phyloP scores from a whole-genome alignment of 768 basidiomycete species.

The Leccinum longicurvipes region DNA sequence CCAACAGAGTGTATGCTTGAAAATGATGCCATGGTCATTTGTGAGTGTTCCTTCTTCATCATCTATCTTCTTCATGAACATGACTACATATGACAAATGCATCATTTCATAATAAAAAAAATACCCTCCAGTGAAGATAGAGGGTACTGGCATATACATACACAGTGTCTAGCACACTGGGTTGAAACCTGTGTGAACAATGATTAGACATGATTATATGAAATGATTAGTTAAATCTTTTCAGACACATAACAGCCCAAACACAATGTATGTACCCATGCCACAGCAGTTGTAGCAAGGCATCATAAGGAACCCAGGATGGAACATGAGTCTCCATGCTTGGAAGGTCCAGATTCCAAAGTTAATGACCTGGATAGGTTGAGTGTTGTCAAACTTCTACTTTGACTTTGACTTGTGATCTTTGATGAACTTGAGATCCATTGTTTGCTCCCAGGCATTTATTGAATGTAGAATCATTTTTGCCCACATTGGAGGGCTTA shows the following conservation, averaged over 20 bases:
- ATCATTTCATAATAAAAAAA: too few relatives aligned
- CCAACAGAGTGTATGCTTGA: too few relatives aligned
- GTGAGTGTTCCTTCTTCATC: neutral
- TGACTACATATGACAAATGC: neutral
- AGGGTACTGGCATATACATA: too few relatives aligned
- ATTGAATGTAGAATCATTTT: neutral
- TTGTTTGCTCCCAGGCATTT: neutral
- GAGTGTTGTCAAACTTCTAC: too few relatives aligned
- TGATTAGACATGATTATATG: too few relatives aligned
- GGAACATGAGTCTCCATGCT: neutral
- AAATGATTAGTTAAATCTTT: too few relatives aligned
- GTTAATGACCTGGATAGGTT: too few relatives aligned
- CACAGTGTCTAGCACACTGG: neutral
- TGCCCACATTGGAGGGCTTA: neutral
- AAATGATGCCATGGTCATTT: neutral
- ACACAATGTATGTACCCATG: neutral
- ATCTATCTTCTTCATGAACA: too few relatives aligned
- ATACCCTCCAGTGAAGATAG: too few relatives aligned
- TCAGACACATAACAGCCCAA: neutral
- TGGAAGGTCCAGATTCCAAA: neutral
- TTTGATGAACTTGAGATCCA: neutral
- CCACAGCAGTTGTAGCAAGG: constrained; percentile 1
- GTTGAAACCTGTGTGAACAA: too few relatives aligned
- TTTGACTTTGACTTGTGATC: too few relatives aligned
- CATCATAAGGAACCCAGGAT: too few relatives aligned